Evolutionary conservation across 1,139 yeast genomes (phyloP), one percentile per base, ranked within the genome.

Genomic region (Magnusiomyces paraingens): DNA sequence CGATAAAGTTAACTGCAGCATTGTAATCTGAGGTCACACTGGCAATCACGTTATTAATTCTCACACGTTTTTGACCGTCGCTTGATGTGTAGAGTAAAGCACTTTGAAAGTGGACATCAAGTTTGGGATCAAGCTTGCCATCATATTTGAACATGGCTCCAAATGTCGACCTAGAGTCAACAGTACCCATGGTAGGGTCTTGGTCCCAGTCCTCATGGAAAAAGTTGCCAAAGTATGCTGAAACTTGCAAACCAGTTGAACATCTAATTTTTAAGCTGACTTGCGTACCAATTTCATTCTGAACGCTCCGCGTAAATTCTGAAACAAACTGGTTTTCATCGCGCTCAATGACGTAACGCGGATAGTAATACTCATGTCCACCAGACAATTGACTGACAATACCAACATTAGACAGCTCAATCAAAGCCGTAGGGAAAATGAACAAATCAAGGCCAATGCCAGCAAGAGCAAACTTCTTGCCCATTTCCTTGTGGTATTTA

Each of bases 31-130:
- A 86, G 8, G 94, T 81, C 12, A 89, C 93, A 0, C 95, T 88
- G 49, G 89, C 81, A n/a, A 84, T 84, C 56, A 82, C 73, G 65
- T 94, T 93, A 51, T 88, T 80, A 11, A 90, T 90, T 60, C 99
- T 78, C 12, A 93, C 94, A 60, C 88, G 84, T 61, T 98, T 76
- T 12, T 76, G 71, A 35, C 99, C 99, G 53, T 75, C 75, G 2
- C 75, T 66, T 52, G 91, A 86, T 0, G 98, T 93, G 67, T 89
- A 90, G 53, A 94, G 74, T 47, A 93, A 62, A 0, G 98, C 98
- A 1, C 89, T 86, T 70, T 93, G 99, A 74, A 91, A 89, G 68
- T 89, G 95, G 44, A 90, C 88, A 67, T 89, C 96, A 42, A 79
- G 76, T 56, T 82, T 82, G 2, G 86, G 75, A 55, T 83, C 81